These are phyloP conservation scores for Zanthoxylum bungeanum DNA, from an alignment of 345 rosid genomes.

Conservation along the genomic window DNA sequence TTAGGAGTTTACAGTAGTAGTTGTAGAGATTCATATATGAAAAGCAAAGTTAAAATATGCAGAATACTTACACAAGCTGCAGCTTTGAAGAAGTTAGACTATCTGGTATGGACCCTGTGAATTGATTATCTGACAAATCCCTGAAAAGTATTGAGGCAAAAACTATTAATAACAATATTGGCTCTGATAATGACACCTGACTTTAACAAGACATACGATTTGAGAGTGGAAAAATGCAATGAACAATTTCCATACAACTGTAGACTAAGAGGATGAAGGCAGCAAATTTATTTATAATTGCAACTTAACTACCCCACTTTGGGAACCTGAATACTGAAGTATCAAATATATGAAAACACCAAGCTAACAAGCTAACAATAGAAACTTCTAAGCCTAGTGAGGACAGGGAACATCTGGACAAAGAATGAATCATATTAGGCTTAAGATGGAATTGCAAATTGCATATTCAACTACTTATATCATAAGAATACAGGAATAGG, in stretches of 20 bases:
- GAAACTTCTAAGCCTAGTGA: background rate
- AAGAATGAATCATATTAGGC: background rate
- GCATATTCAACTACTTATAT: background rate
- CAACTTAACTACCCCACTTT: too few species aligned
- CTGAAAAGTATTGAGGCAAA: constrained; percentile 29
- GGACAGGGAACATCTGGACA: background rate
- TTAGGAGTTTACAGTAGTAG: background rate
- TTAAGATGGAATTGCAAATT: too few species aligned
- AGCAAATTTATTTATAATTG: background rate
- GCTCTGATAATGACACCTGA: background rate
- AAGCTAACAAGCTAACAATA: too few species aligned
- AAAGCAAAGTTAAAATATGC: background rate
- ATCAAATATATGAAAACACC: too few species aligned
- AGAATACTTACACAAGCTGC: constrained; percentile 64
- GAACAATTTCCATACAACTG: background rate
- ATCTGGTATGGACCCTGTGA: constrained; percentile 82
- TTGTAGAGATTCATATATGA: background rate
- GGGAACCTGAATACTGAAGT: too few species aligned
- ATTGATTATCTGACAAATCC: constrained; percentile 78
- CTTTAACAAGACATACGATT: background rate
- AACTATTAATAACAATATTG: constrained; percentile 1
- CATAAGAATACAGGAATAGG: background rate
- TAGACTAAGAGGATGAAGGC: background rate
- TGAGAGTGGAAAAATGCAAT: background rate
- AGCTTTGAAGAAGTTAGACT: constrained; percentile 61